Percentiles rank a stretch among this genome's conserved stretches.
These are phyloP conservation scores for Alternaria gansuensis DNA, from an alignment of 2,329 filamentous ascomycete species.

Conservation along the genomic window DNA sequence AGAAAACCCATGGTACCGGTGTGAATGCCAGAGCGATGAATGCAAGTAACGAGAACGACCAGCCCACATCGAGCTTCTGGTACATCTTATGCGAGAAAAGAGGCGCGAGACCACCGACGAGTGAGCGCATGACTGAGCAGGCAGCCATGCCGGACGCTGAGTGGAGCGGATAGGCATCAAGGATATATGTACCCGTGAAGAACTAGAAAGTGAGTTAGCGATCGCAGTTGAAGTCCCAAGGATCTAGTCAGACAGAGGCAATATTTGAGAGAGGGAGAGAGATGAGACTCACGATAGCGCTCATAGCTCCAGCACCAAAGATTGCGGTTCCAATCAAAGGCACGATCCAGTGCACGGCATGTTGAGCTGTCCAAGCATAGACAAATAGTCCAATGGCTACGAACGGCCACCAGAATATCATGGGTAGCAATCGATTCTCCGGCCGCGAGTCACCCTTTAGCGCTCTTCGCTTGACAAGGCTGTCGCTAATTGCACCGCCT, in stretches of 20 bases:
- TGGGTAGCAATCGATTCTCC: slow-evolving; percentile 29
- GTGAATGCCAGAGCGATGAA: slow-evolving; percentile 59
- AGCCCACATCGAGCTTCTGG: slow-evolving; percentile 63
- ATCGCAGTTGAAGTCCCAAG: not conserved
- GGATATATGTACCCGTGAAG: slow-evolving; percentile 64
- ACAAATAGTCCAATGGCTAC: slow-evolving; percentile 37
- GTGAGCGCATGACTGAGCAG: slow-evolving; percentile 61
- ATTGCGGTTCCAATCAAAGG: slow-evolving; percentile 35
- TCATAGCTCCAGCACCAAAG: slow-evolving; percentile 10
- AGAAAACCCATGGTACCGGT: slow-evolving; percentile 56
- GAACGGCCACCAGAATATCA: slow-evolving; percentile 39
- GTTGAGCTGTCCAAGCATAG: slow-evolving; percentile 43
- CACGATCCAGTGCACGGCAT: slow-evolving; percentile 38
- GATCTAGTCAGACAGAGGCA: not conserved
- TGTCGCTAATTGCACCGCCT: slow-evolving; percentile 39
- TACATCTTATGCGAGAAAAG: slow-evolving; percentile 68
- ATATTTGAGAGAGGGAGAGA: not conserved
- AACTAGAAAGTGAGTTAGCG: slow-evolving; percentile 1
- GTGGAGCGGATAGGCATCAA: slow-evolving; percentile 63
- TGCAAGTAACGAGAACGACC: slow-evolving; percentile 64
- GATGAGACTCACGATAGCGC: slow-evolving; percentile 6
- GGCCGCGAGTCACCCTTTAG: slow-evolving; percentile 20
- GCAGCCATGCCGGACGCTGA: slow-evolving; percentile 64
- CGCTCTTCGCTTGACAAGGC: slow-evolving; percentile 36
- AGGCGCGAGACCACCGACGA: slow-evolving; percentile 66